A percentile compares a stretch with the other conserved stretches of the same genome.
Conservation (phyloP, 192 early-diverging fungal genomes). For the Backusella parvicylindrica region DNA sequence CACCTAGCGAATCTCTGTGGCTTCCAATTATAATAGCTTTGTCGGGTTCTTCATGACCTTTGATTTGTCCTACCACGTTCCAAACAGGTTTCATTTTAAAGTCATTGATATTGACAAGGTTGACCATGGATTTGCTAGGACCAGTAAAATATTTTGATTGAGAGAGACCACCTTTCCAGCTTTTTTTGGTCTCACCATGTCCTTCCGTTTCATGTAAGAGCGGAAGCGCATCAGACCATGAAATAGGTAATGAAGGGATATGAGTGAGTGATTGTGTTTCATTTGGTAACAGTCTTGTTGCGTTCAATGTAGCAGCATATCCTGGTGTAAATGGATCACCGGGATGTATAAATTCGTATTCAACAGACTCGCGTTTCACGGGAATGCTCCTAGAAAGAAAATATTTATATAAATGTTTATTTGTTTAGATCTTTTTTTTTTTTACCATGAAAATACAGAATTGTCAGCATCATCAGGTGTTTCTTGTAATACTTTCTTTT, state of each 20-base stretch:
- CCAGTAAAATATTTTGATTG: slow-evolving; percentile 51
- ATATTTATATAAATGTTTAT: neutral
- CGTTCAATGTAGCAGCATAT: slow-evolving; percentile 26
- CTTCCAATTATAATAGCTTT: slow-evolving; percentile 43
- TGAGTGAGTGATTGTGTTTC: slow-evolving; percentile 41
- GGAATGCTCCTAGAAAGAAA: neutral
- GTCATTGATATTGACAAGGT: slow-evolving; percentile 50
- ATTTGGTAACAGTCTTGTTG: slow-evolving; percentile 26
- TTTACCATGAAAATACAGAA: slow-evolving; percentile 18
- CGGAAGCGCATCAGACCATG: slow-evolving; percentile 55
- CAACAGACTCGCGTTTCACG: neutral
- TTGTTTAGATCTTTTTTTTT: neutral
- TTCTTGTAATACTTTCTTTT: neutral
- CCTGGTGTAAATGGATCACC: slow-evolving; percentile 65
- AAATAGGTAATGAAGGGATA: slow-evolving; percentile 66
- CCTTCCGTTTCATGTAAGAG: slow-evolving; percentile 30
- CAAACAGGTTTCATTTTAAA: slow-evolving; percentile 48
- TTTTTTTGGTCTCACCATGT: slow-evolving; percentile 32
- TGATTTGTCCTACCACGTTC: slow-evolving; percentile 59
- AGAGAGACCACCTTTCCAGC: slow-evolving; percentile 50
- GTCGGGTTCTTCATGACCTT: slow-evolving; percentile 48
- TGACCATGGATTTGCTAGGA: slow-evolving; percentile 41
- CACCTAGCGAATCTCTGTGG: slow-evolving; percentile 64
- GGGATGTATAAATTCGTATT: slow-evolving; percentile 7
- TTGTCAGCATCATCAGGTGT: slow-evolving; percentile 43